Conservation (phyloP, 257 asterid species). For the Solanum bulbocastanum region DNA sequence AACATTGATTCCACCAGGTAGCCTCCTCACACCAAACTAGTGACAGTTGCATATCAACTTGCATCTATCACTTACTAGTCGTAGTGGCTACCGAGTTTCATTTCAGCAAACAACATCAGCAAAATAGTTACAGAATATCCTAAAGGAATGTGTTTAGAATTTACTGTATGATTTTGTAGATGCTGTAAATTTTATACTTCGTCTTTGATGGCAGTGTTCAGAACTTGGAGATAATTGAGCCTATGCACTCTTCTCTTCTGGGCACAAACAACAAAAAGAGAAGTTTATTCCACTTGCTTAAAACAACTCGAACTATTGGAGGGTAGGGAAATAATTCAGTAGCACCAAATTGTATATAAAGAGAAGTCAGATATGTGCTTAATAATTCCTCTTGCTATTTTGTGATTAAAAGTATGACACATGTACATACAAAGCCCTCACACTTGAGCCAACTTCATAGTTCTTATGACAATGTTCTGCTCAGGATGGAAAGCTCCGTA, state of each 20-base stretch:
- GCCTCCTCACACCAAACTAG: conserved; percentile 6
- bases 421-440: background rate
- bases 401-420: background rate
- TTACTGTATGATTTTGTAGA: background rate
- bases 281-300: conserved; percentile 93
- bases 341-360: background rate
- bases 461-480: background rate
- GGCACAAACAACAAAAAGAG: conserved; percentile 74
- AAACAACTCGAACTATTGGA: conserved; percentile 88
- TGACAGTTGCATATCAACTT: background rate
- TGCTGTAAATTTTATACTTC: background rate
- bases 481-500: background rate
- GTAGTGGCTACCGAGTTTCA: background rate
- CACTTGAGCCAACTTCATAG: background rate
- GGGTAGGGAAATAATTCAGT: conserved; percentile 49
- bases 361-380: background rate
- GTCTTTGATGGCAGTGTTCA: conserved; percentile 61
- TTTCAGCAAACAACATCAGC: background rate
- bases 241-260: conserved; percentile 68
- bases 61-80: background rate
- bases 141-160: background rate
- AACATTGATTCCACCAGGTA: conserved; percentile 95
- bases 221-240: conserved; percentile 91
- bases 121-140: background rate
- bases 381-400: background rate